phyloP scores from a whole-genome alignment of 805 yeast species.

The Yamadazyma akitaensis region DNA sequence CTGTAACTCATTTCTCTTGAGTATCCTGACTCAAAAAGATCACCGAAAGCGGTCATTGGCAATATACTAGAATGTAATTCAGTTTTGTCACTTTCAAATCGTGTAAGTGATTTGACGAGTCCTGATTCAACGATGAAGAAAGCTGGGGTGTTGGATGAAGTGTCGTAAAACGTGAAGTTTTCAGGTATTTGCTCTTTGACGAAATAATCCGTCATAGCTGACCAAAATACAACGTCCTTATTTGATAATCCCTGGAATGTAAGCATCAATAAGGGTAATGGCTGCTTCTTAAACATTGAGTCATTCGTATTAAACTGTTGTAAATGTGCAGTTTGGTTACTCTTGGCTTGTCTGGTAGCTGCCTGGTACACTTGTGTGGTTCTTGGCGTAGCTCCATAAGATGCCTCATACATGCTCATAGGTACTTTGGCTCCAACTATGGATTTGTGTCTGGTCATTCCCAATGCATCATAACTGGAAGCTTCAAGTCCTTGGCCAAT shows the following conservation, averaged over 20 bases:
- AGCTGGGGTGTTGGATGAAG: slow-evolving; percentile 44
- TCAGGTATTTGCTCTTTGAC: slow-evolving; percentile 45
- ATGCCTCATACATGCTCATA: slow-evolving; percentile 20
- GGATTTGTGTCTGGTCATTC: slow-evolving; percentile 14
- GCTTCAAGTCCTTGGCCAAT: slow-evolving; percentile 1
- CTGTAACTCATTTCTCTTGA: slow-evolving; percentile 46
- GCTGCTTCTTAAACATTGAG: slow-evolving; percentile 43
- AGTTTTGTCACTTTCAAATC: slow-evolving; percentile 36
- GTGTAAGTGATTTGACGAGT: slow-evolving; percentile 33
- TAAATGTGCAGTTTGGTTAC: slow-evolving; percentile 40
- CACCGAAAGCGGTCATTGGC: slow-evolving; percentile 77
- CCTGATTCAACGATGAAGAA: slow-evolving; percentile 56
- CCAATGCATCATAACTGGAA: slow-evolving; percentile 12
- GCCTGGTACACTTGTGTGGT: slow-evolving; percentile 51
- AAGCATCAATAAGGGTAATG: slow-evolving; percentile 62
- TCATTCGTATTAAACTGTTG: slow-evolving; percentile 47
- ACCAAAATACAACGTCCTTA: slow-evolving; percentile 57
- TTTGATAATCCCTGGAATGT: slow-evolving; percentile 59
- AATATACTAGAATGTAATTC: slow-evolving; percentile 46
- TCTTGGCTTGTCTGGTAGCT: slow-evolving; percentile 43
- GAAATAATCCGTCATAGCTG: slow-evolving; percentile 52
- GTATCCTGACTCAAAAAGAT: slow-evolving; percentile 31
- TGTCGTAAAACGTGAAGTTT: slow-evolving; percentile 46
- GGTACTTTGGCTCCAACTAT: slow-evolving; percentile 10
- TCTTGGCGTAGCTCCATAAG: slow-evolving; percentile 47